Evolutionary conservation across 176 grass and related monocot species (phyloP), one percentile per base, ranked within the genome.

Genomic region (Saccharum officinarum): DNA sequence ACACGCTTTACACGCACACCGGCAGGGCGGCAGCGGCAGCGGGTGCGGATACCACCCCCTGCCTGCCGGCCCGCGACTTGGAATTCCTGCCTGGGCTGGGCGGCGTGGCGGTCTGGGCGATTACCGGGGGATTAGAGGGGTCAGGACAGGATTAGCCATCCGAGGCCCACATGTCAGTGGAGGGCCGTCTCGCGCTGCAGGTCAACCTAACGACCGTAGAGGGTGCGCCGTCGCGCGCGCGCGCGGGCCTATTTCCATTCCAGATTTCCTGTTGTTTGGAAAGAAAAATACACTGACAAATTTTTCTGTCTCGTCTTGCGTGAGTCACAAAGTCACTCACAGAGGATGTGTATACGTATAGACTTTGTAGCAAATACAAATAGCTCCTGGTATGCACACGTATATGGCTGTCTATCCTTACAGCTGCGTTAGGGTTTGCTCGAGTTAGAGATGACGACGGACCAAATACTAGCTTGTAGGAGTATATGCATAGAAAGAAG

Each of bases 31-130:
- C 33, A 34, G 20, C 38, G 20, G 68, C 46, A n/a, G 66, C 41
- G 10, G 79, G 79, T 69, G 79, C 64, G 79, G 6, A 59, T 71
- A 82, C 79, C 79, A 39, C 66, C 50, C 26, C 8, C 15, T 7
- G 22, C 11, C n/a, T n/a, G n/a, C 12, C 55, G 25, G 26, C 14
- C 1, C 39, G 22, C 71, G 6, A 40, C 6, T 62, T 26, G 37
- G 23, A 83, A 60, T 25, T 42, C n/a, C n/a, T n/a, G n/a, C 17
- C 33, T 62, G 2, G 1, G 1, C 12, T 47, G 46, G 69, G 39
- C 39, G 39, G 69, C 22, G 39, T 44, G 39, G 40, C 81, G 69
- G 71, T 63, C n/a, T 14, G 38, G 65, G 59, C 10, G n/a, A 63
- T 63, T 63, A 63, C 46, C 1, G 2, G 30, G 25, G 10, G 50